These are phyloP conservation scores for Climacium dendroides DNA, from an alignment of 225 moss, liverwort and hornwort species.

Conservation along the genomic window DNA sequence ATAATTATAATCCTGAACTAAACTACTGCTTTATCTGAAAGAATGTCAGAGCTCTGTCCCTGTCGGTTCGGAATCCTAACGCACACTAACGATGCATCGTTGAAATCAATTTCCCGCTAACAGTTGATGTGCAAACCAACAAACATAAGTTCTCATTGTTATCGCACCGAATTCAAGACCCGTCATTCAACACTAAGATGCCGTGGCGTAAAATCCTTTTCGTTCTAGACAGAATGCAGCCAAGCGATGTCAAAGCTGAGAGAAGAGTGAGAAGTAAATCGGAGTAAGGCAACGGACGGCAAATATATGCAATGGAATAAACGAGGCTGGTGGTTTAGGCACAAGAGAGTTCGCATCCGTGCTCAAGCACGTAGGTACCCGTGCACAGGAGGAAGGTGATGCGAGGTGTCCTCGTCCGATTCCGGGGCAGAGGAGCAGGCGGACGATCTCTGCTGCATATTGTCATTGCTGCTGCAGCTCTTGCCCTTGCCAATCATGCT, in stretches of 20 bases:
- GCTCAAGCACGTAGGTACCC: slow-evolving; percentile 14
- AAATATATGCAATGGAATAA: neutral
- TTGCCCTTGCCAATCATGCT: slow-evolving; percentile 31
- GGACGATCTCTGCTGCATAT: slow-evolving; percentile 49
- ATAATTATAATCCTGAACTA: neutral
- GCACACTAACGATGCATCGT: no score
- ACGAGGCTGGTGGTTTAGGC: neutral
- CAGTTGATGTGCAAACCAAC: neutral
- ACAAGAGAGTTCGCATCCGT: neutral
- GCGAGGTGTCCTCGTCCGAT: slow-evolving; percentile 67
- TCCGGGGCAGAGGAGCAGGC: slow-evolving; percentile 67
- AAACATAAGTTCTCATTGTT: neutral
- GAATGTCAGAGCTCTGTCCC: neutral
- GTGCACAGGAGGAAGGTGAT: slow-evolving; percentile 59
- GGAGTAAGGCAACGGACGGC: no score
- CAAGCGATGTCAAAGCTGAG: no score
- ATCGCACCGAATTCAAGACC: no score
- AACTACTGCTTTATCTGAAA: neutral
- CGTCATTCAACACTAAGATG: neutral
- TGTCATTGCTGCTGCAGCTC: slow-evolving; percentile 54
- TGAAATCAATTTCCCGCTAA: neutral
- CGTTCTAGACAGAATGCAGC: neutral
- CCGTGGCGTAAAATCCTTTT: neutral
- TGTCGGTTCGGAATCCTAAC: neutral
- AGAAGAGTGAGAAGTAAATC: neutral